Conservation (phyloP, 78 protist species). For the Dictyostelium intermedium region DNA sequence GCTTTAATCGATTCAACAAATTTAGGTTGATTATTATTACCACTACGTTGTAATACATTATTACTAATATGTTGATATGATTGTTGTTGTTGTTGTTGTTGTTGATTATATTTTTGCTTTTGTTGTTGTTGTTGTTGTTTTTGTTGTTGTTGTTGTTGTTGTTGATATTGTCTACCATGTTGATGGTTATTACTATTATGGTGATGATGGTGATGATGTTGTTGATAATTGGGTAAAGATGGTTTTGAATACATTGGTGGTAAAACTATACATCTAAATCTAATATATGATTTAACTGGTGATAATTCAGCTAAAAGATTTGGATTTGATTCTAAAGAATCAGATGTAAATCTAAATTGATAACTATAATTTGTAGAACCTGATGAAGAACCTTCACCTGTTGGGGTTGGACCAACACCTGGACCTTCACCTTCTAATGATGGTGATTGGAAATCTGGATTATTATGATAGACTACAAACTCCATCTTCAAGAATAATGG, state of each 20-base stretch:
- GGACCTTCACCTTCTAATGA: slow-evolving; percentile 36
- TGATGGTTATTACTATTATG: neutral
- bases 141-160: neutral
- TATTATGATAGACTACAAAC: slow-evolving; percentile 35
- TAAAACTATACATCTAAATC: slow-evolving; percentile 34
- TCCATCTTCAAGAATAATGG: slow-evolving; percentile 57
- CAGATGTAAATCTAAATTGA: slow-evolving; percentile 27
- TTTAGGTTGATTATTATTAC: neutral
- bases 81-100: neutral
- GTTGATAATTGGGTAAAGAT: neutral
- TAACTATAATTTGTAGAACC: slow-evolving; percentile 11
- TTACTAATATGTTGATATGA: neutral
- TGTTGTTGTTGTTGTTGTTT: neutral
- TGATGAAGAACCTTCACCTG: neutral
- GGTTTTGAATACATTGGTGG: slow-evolving; percentile 3
- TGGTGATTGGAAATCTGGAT: slow-evolving; percentile 46
- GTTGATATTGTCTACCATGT: neutral
- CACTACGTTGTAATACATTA: neutral
- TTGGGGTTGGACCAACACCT: slow-evolving; percentile 1
- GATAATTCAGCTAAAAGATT: slow-evolving; percentile 1
- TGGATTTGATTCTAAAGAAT: slow-evolving; percentile 8
- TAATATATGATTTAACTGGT: slow-evolving; percentile 31
- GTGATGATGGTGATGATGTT: neutral
- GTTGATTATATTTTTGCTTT: neutral
- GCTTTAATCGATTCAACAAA: neutral